These are phyloP conservation scores for Calycina herbarum DNA, from an alignment of 2,329 filamentous ascomycete genomes.

Conservation along the genomic window DNA sequence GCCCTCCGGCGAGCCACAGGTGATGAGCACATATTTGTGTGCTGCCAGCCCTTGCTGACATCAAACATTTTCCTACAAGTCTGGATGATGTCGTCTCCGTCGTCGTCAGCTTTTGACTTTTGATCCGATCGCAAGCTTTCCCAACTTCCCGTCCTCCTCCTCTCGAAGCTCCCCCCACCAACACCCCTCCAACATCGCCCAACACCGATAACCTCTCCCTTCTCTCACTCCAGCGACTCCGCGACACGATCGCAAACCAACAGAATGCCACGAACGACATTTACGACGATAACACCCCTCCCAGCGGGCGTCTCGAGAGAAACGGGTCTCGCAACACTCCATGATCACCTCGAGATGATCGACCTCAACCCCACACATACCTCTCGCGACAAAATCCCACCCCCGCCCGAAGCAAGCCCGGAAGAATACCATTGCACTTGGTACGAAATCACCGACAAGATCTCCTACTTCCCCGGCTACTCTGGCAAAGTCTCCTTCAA, in stretches of 20 bases:
- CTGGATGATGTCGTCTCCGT: neutral
- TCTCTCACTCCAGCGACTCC: neutral
- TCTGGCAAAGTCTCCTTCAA: conserved; percentile 73
- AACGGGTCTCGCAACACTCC: conserved; percentile 72
- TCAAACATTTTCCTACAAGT: neutral
- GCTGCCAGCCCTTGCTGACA: neutral
- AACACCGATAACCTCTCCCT: neutral
- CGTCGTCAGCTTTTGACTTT: neutral
- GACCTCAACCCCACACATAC: conserved; percentile 62
- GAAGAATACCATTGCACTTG: conserved; percentile 73
- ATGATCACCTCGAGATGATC: conserved; percentile 72
- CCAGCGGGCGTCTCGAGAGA: conserved; percentile 66
- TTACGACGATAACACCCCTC: conserved; percentile 77
- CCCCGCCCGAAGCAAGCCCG: conserved; percentile 64
- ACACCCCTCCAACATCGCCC: neutral
- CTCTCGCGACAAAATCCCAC: conserved; percentile 64
- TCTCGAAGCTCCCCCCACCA: neutral
- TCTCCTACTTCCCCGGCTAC: conserved; percentile 69
- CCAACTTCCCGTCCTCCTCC: neutral
- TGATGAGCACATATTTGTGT: neutral
- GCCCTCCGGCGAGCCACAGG: neutral
- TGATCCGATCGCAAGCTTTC: neutral
- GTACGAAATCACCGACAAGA: conserved; percentile 77
- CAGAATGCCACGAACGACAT: conserved; percentile 67
- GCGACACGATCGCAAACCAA: conserved; percentile 24